Evolutionary conservation across 2,329 filamentous ascomycete species (phyloP).

Genomic region (Clonostachys sp.): DNA sequence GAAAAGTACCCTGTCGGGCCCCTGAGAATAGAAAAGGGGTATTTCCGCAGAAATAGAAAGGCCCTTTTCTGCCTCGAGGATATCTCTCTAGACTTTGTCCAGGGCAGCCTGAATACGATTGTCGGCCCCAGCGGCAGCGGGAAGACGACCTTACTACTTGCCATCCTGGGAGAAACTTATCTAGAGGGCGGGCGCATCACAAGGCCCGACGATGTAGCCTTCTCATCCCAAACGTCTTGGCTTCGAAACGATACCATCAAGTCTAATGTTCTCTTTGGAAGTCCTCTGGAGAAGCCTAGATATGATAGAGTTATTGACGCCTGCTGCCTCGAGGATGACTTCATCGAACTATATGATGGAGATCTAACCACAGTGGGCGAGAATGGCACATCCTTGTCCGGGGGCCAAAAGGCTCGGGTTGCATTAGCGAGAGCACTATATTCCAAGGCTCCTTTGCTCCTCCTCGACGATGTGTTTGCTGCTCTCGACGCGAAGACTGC

Average conservation of each 20-base stretch:
- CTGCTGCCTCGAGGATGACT: constrained; percentile 45
- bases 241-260: constrained; percentile 51
- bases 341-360: constrained; percentile 42
- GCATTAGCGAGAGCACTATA: constrained; percentile 53
- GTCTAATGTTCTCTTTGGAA: constrained; percentile 51
- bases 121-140: constrained; percentile 51
- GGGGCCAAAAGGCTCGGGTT: constrained; percentile 52
- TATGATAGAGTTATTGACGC: constrained; percentile 53
- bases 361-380: constrained; percentile 50
- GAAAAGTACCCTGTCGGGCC: constrained; percentile 42
- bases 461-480: constrained; percentile 57
- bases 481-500: constrained; percentile 56
- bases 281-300: constrained; percentile 41
- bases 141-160: constrained; percentile 50
- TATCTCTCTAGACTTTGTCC: constrained; percentile 44
- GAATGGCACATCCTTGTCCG: constrained; percentile 49
- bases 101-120: constrained; percentile 49
- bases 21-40: constrained; percentile 37
- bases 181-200: constrained; percentile 41
- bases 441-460: constrained; percentile 46
- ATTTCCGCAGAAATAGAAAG: constrained; percentile 43
- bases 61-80: constrained; percentile 43
- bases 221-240: constrained; percentile 54
- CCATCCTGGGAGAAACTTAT: constrained; percentile 50
- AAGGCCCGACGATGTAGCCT: constrained; percentile 47